Conservation (phyloP, 257 asterid genomes). For the Solanum bulbocastanum region DNA sequence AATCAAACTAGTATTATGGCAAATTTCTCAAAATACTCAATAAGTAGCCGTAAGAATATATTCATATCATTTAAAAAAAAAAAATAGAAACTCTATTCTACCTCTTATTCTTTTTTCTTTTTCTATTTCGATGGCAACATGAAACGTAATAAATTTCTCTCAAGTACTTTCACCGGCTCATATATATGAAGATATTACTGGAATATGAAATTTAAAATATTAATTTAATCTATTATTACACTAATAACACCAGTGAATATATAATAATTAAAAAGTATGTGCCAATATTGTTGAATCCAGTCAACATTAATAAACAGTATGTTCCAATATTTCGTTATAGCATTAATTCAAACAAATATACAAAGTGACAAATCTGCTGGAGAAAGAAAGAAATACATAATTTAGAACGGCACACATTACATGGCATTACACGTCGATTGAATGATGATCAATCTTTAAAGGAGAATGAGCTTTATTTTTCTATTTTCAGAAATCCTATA, state of each 20-base stretch:
- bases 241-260: neutral
- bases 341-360: neutral
- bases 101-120: neutral
- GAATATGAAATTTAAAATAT: neutral
- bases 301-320: neutral
- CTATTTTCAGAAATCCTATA: neutral
- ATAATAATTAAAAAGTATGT: neutral
- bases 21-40: neutral
- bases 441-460: conserved; percentile 12
- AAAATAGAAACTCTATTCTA: neutral
- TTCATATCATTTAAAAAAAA: too few species aligned
- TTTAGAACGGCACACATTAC: neutral
- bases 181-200: neutral
- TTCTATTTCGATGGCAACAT: neutral
- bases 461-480: conserved; percentile 2
- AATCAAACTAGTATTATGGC: neutral
- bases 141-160: neutral
- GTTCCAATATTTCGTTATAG: neutral
- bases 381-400: neutral
- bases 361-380: neutral
- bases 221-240: neutral
- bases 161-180: too few species aligned
- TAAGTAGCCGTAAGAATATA: neutral
- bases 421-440: conserved; percentile 8
- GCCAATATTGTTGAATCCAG: neutral